Base-by-base conservation (phyloP, 306 rosid species). In the Castanea crenata region DNA sequence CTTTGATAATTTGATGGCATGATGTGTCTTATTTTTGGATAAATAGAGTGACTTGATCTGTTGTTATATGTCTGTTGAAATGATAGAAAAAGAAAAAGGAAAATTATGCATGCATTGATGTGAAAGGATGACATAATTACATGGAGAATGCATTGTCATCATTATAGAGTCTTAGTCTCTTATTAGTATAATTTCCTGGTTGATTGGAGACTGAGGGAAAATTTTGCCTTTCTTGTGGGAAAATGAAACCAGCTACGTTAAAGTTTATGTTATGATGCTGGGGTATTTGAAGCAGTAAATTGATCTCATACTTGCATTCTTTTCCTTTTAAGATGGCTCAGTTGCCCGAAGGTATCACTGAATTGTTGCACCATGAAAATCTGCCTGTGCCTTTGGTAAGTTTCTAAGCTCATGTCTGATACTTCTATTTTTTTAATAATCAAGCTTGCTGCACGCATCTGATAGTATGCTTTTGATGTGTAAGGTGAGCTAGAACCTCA, bases 291-390 rank as follows among this genome's bases (percentile, higher is more conserved):
- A 58, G 74, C 73, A 49, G 13, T 57, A 69, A 71, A 79, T 72
- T 86, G 44, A 63, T 61, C 75, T 67, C 79, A 71, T 62, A 54
- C 69, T 69, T 79, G 74, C 74, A 69, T 83, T 75, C 81, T 75
- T 85, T 85, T 41, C 78, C 78, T 74, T 95, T 83, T 87, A 93
- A 92, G 97, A 92, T 95, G 99, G 99, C 96, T 80, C 98, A 86
- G 68, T 78, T 95, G 85, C 99, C 99, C 0, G 98, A 95, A 88
- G 98, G 98, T 81, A 92, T 95, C 75, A 95, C 99, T 19, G 97
- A 95, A 81, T 78, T 92, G 69, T 86, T 93, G 89, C 99, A 92
- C 83, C 99, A 95, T 51, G 97, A 84, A 80, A 84, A 81, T 57
- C 82, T 92, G 89, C 73, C 83, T 10, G 91, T 91, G 80, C 99